A percentile compares a stretch with the other conserved stretches of the same genome.
Evolutionary conservation across 306 rosid species (phyloP).

Genomic region (Senna siamea): DNA sequence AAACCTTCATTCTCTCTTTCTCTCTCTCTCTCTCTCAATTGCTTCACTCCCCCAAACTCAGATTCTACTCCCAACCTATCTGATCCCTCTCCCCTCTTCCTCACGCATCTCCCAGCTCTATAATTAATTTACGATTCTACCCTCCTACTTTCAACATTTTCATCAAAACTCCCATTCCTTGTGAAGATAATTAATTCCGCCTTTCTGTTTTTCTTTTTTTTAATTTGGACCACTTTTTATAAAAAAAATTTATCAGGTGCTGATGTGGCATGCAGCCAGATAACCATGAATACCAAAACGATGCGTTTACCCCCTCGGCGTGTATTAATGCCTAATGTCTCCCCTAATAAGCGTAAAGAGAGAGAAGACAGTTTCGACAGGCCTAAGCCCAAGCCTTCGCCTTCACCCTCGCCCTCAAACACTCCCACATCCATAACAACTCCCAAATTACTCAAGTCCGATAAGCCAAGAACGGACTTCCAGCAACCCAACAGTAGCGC

Average conservation of each 20-base stretch:
- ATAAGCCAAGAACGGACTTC: neutral
- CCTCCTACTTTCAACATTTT: neutral
- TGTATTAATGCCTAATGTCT: constrained; percentile 34
- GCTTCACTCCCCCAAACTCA: neutral
- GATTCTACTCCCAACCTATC: neutral
- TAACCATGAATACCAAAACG: constrained; percentile 73
- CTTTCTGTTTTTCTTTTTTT: neutral
- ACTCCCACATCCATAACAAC: neutral
- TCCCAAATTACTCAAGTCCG: constrained; percentile 40
- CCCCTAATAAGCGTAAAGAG: constrained; percentile 58
- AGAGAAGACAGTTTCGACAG: constrained; percentile 36
- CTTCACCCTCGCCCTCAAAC: neutral
- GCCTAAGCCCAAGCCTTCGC: constrained; percentile 21
- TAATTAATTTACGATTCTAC: neutral
- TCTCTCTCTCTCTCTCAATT: neutral
- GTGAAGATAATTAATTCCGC: neutral
- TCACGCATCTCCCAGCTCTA: neutral
- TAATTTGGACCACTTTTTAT: neutral
- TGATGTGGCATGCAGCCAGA: constrained; percentile 57
- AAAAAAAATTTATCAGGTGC: constrained; percentile 15
- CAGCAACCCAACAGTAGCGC: neutral
- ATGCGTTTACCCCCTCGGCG: constrained; percentile 87
- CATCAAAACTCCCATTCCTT: neutral
- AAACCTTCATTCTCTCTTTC: too few relatives aligned
- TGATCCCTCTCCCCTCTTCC: neutral